These are phyloP conservation scores for Cajanus cajan DNA, from an alignment of 306 rosid species.

Conservation along the genomic window DNA sequence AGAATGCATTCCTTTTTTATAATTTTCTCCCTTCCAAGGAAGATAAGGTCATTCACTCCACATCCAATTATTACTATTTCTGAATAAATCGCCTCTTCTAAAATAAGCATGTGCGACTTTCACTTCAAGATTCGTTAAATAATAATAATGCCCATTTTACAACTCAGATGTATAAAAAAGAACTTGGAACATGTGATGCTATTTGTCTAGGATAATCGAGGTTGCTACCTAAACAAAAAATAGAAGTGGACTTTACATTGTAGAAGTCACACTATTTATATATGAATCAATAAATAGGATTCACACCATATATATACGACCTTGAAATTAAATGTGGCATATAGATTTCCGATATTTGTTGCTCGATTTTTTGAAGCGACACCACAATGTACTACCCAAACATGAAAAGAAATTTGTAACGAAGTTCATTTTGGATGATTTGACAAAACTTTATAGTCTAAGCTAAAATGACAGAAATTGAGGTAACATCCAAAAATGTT, in stretches of 20 bases:
- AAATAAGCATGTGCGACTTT: slow-evolving; percentile 38
- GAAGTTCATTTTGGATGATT: slow-evolving; percentile 15
- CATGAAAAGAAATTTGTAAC: background rate
- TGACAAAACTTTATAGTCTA: slow-evolving; percentile 42
- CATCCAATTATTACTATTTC: slow-evolving; percentile 21
- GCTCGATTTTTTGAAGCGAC: background rate
- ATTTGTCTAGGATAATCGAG: slow-evolving; percentile 1
- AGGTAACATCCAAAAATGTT: slow-evolving; percentile 21
- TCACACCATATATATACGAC: background rate
- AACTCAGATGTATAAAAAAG: slow-evolving; percentile 19
- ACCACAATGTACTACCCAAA: background rate
- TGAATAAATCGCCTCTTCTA: slow-evolving; percentile 9
- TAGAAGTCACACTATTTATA: slow-evolving; percentile 5
- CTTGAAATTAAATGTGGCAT: background rate
- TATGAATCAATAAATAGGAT: slow-evolving; percentile 11
- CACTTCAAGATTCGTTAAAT: slow-evolving; percentile 37
- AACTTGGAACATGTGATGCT: slow-evolving; percentile 35
- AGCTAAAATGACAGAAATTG: slow-evolving; percentile 48
- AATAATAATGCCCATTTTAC: slow-evolving; percentile 28
- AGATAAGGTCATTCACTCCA: slow-evolving; percentile 1
- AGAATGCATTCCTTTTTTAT: background rate
- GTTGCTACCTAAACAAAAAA: background rate
- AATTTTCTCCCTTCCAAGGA: slow-evolving; percentile 1
- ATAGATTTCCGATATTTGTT: background rate
- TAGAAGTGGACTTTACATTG: background rate